phyloP scores from a whole-genome alignment of 495 filamentous ascomycete genomes.

The Talaromyces stipitatus region DNA sequence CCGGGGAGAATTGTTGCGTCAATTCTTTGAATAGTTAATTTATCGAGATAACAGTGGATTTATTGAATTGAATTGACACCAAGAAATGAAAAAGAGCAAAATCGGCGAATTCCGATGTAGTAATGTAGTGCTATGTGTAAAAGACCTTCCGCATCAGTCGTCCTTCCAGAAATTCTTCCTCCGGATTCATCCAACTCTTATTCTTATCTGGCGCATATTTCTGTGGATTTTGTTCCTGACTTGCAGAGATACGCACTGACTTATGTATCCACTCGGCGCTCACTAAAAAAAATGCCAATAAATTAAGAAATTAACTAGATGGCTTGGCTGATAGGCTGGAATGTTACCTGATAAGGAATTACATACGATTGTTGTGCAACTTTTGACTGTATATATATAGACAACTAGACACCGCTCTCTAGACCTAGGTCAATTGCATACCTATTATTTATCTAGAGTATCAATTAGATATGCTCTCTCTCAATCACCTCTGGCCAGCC shows the following conservation, averaged over 20 bases:
- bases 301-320: not conserved
- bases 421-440: not conserved
- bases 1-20: constrained; percentile 8
- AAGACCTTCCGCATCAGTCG: not conserved
- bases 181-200: too few relatives aligned
- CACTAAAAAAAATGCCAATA: not conserved
- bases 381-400: not conserved
- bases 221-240: not conserved
- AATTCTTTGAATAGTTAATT: not conserved
- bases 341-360: not conserved
- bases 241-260: not conserved
- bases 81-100: not conserved
- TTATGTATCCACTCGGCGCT: not conserved
- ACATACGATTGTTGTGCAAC: too few relatives aligned
- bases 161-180: not conserved
- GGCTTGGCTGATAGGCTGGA: not conserved
- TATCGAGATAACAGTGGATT: not conserved
- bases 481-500: not conserved
- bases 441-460: not conserved
- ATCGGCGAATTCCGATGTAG: not conserved
- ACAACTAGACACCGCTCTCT: not conserved
- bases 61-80: not conserved
- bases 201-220: not conserved
- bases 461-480: not conserved
- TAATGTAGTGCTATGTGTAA: not conserved